Evolutionary conservation across 768 basidiomycete genomes (phyloP), one percentile per base, ranked within the genome.

Genomic region (Naganishia vaughanmartiniae): DNA sequence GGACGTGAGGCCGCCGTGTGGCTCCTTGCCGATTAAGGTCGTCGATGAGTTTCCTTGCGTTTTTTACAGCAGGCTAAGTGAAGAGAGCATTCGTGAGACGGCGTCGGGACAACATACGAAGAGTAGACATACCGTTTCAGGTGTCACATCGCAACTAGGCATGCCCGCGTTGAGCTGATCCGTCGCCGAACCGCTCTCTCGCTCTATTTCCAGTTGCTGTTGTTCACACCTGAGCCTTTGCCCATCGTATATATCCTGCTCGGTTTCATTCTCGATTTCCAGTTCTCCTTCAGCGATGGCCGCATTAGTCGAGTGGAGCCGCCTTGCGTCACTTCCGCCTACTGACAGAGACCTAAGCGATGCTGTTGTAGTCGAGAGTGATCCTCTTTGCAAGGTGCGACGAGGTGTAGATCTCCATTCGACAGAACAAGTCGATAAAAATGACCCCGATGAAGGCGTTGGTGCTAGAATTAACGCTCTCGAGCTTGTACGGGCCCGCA

Each of bases 401-500:
- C n/a, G 24, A 51, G n/a, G 21, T 1, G n/a, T 51, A n/a, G n/a
- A 21, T 15, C 24, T 51, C 48, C n/a, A 51, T 51, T 12, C n/a
- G 4, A 19, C 46, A 46, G 48, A 21, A 51, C 7, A 51, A 4
- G 48, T 51, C 48, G 48, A 51, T 51, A 51, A n/a, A 6, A 4
- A 19, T 45, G 39, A 26, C n/a, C 4, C 42, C 60, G 24, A 19
- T 24, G 15, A 4, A 3, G 39, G 39, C 60, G 42, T 12, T 14
- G 60, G 19, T 45, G 36, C 26, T 24, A 42, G 14, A 12, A 34
- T 42, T 34, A 45, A 14, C 26, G 34, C 60, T 30, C 39, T 2
- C 5, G 60, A 63, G 26, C 60, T 63, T 19, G 60, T 63, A 5
- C 60, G 60, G 10, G 60, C 60, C 24, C 60, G 60, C 11, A 63